Percentiles rank a stretch among this genome's conserved stretches.
Evolutionary conservation across 164 flowering plant species (phyloP).

Genomic region (Hamamelis virginiana): DNA sequence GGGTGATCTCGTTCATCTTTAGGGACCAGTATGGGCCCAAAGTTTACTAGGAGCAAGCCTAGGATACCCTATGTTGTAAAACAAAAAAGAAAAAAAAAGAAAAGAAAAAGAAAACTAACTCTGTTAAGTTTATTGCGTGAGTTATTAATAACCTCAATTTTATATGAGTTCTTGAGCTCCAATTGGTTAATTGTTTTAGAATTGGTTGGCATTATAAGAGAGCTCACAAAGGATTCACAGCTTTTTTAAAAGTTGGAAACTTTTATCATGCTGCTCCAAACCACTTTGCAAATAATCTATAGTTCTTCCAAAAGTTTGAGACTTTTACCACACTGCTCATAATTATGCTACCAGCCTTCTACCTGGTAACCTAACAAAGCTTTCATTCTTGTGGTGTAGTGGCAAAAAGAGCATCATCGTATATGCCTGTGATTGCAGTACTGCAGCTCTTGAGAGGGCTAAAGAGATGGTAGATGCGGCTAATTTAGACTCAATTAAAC

Average conservation of each 20-base stretch:
- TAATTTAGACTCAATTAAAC: slow-evolving; percentile 21
- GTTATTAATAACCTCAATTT: not conserved
- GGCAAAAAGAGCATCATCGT: slow-evolving; percentile 44
- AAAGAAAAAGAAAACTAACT: no score
- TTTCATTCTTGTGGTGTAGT: slow-evolving; percentile 33
- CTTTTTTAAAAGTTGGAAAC: no score
- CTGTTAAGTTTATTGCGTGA: not conserved
- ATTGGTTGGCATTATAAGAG: no score
- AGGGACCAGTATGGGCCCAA: no score
- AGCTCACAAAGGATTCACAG: no score
- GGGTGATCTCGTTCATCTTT: no score
- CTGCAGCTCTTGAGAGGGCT: slow-evolving; percentile 69
- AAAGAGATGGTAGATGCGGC: slow-evolving; percentile 39
- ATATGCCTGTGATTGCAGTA: slow-evolving; percentile 91
- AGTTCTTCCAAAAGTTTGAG: no score
- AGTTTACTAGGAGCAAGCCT: no score
- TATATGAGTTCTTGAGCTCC: not conserved
- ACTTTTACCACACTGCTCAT: not conserved
- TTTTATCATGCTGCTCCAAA: not conserved
- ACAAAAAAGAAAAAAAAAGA: no score
- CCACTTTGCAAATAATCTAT: no score
- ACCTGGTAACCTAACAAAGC: not conserved
- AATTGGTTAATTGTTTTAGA: not conserved
- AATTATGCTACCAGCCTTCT: not conserved
- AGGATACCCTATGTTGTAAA: no score